Conservation (phyloP, 768 basidiomycete species). For the Boletus reticulatus region DNA sequence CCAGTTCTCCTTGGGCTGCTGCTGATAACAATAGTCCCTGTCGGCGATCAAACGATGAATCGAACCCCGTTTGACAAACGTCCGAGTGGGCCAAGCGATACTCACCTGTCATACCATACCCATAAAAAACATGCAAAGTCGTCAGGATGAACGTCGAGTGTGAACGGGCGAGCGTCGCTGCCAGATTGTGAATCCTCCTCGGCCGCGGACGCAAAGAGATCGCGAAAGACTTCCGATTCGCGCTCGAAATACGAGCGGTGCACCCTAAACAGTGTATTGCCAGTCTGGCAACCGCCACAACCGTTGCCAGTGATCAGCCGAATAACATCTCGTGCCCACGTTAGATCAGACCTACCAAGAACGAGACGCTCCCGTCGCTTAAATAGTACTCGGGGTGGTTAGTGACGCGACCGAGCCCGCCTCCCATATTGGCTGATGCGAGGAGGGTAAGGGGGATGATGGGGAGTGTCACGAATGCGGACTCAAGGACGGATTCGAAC, state of each 20-base stretch:
- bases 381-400: slow-evolving; percentile 12
- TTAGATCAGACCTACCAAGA: slow-evolving; percentile 14
- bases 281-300: slow-evolving; percentile 39
- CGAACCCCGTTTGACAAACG: not conserved
- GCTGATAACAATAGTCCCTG: slow-evolving; percentile 54
- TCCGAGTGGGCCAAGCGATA: not conserved
- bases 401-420: slow-evolving; percentile 5
- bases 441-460: not conserved
- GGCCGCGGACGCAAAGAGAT: slow-evolving; percentile 32
- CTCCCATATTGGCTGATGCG: slow-evolving; percentile 10
- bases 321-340: not conserved
- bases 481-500: not conserved
- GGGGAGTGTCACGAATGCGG: not conserved
- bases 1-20: slow-evolving; percentile 54
- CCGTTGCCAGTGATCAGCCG: not conserved
- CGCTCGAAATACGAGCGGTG: slow-evolving; percentile 59
- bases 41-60: not conserved
- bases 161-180: slow-evolving; percentile 40
- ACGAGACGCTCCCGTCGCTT: slow-evolving; percentile 8
- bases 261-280: slow-evolving; percentile 47
- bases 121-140: slow-evolving; percentile 54
- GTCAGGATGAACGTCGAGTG: slow-evolving; percentile 38
- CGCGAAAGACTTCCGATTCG: slow-evolving; percentile 48
- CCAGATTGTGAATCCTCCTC: slow-evolving; percentile 28
- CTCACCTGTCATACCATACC: slow-evolving; percentile 59